Evolutionary conservation across 2,329 filamentous ascomycete genomes (phyloP).

Genomic region (Ilyonectria robusta): DNA sequence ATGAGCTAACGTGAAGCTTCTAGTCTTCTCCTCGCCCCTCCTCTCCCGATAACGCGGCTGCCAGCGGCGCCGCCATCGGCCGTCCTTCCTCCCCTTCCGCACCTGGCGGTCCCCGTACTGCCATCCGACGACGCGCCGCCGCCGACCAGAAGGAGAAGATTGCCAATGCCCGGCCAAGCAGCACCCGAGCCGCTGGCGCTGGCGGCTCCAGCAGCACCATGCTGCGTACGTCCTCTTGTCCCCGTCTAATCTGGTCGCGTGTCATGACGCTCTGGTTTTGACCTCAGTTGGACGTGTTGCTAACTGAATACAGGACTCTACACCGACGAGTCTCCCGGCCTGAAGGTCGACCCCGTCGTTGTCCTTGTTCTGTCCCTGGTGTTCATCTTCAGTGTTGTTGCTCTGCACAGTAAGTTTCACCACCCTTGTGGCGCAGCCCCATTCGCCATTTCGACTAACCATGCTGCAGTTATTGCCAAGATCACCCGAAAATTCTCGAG

Average conservation of each 20-base stretch:
- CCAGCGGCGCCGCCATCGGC: constrained; percentile 78
- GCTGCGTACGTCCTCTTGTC: constrained; percentile 79
- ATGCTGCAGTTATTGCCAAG: constrained; percentile 88
- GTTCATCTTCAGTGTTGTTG: constrained; percentile 99
- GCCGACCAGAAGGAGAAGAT: constrained; percentile 98
- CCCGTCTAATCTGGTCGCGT: constrained; percentile 18
- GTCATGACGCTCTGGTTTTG: constrained; percentile 1
- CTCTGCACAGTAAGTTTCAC: constrained; percentile 86
- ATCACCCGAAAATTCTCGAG: constrained; percentile 88
- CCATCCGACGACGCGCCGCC: constrained; percentile 93
- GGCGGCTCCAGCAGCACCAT: constrained; percentile 98
- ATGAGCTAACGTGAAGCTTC: constrained; percentile 24
- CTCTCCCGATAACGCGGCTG: constrained; percentile 72
- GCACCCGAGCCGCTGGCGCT: constrained; percentile 92
- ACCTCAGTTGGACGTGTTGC: constrained; percentile 25
- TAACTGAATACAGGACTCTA: constrained; percentile 79
- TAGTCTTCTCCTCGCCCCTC: constrained; percentile 73
- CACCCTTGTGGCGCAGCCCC: background rate
- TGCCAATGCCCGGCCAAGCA: constrained; percentile 92
- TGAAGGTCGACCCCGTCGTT: constrained; percentile 98
- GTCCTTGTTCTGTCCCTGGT: constrained; percentile 96
- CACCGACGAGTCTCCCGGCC: constrained; percentile 96
- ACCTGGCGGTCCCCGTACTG: constrained; percentile 94
- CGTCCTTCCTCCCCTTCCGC: constrained; percentile 90
- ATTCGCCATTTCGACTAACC: constrained; percentile 37